Evolutionary conservation across 805 yeast genomes (phyloP).

Genomic region (Wickerhamomyces hampshirensis): DNA sequence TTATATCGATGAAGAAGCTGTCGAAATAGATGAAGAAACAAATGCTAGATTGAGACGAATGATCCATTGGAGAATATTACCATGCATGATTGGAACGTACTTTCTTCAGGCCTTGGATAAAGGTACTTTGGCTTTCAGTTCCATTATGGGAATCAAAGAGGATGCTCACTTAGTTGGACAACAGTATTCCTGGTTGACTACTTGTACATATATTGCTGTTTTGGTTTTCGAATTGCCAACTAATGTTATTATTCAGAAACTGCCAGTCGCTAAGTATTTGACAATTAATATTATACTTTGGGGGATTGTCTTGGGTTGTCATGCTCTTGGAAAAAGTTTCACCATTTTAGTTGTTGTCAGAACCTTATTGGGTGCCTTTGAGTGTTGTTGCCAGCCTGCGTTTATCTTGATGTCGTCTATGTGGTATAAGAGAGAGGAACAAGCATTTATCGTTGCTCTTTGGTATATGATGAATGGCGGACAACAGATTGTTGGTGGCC

Average conservation of each 20-base stretch:
- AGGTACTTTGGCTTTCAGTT: conserved; percentile 35
- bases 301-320: conserved; percentile 52
- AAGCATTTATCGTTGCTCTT: conserved; percentile 35
- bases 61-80: conserved; percentile 38
- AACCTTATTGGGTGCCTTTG: conserved; percentile 46
- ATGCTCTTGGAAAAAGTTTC: conserved; percentile 38
- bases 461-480: conserved; percentile 44
- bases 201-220: conserved; percentile 12
- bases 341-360: conserved; percentile 42
- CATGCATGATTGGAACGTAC: conserved; percentile 29
- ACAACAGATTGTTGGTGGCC: conserved; percentile 44
- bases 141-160: conserved; percentile 37
- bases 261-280: conserved; percentile 45
- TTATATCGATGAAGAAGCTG: conserved; percentile 18
- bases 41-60: conserved; percentile 34
- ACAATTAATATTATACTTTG: conserved; percentile 49
- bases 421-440: conserved; percentile 48
- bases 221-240: conserved; percentile 12
- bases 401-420: conserved; percentile 50
- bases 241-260: conserved; percentile 37
- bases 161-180: conserved; percentile 39
- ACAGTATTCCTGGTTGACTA: conserved; percentile 26
- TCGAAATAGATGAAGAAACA: conserved; percentile 28
- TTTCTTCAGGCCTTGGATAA: conserved; percentile 39
- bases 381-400: conserved; percentile 51